A percentile compares a stretch with the other conserved stretches of the same genome.
Conservation (phyloP, 148 eudicot genomes). For the Vaccinium vitisidaea region DNA sequence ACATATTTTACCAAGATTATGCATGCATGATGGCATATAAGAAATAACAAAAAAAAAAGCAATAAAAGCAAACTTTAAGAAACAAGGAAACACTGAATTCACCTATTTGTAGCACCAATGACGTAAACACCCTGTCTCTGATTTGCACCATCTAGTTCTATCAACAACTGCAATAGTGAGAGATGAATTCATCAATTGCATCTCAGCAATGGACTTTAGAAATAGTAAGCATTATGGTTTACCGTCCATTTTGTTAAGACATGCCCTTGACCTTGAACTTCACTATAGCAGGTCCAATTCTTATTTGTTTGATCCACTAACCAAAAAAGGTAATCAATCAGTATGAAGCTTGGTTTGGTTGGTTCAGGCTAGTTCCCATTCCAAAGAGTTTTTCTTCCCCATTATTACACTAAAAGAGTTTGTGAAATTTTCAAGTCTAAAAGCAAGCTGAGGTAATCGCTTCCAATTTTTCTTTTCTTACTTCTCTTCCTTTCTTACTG, state of each 20-base stretch:
- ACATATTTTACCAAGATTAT: slow-evolving; percentile 13
- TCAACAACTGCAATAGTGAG: slow-evolving; percentile 55
- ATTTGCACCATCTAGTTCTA: slow-evolving; percentile 79
- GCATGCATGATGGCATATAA: not conserved
- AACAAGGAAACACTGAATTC: not conserved
- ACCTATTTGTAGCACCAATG: slow-evolving; percentile 97
- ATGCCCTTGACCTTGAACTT: not conserved
- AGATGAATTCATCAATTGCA: not conserved
- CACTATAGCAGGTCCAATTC: too few species aligned
- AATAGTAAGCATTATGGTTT: not conserved
- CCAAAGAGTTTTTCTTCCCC: not conserved
- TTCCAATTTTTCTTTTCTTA: not conserved
- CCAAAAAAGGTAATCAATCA: not conserved
- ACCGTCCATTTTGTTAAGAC: not conserved
- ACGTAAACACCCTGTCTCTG: slow-evolving; percentile 73
- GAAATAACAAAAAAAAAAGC: not conserved
- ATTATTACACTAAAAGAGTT: not conserved
- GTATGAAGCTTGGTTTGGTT: not conserved
- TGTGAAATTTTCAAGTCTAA: not conserved
- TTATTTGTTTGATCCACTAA: not conserved
- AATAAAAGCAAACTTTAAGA: not conserved
- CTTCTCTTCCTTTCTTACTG: not conserved
- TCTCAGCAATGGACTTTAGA: not conserved
- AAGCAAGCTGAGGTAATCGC: not conserved
- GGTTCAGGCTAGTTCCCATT: not conserved